phyloP scores from a whole-genome alignment of 345 rosid species.

The Viola odorata region DNA sequence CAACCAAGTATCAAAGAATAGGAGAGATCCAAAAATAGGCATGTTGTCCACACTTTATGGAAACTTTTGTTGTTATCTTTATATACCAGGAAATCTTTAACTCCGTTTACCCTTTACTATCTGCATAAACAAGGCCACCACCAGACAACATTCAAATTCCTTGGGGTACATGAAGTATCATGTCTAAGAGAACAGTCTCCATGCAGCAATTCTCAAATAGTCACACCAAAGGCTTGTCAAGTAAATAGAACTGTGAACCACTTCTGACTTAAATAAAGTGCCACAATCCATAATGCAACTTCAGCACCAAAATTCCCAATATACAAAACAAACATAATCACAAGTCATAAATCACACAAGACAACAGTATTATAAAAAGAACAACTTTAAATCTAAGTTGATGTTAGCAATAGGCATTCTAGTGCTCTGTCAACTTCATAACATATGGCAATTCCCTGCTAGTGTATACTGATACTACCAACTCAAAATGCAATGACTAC shows the following conservation, averaged over 20 bases:
- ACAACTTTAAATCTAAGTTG: too few species aligned
- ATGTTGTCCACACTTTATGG: constrained; percentile 46
- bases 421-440: neutral
- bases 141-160: constrained; percentile 33
- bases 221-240: too few species aligned
- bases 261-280: too few species aligned
- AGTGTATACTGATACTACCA: neutral
- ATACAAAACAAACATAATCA: too few species aligned
- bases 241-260: too few species aligned
- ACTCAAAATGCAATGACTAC: too few species aligned
- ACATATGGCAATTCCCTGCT: neutral
- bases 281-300: too few species aligned
- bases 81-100: constrained; percentile 45
- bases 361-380: too few species aligned
- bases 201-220: constrained; percentile 1
- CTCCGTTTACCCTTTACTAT: constrained; percentile 50
- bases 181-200: constrained; percentile 15
- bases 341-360: neutral
- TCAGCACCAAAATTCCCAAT: too few species aligned
- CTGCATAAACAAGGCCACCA: constrained; percentile 57
- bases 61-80: constrained; percentile 39
- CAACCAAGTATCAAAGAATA: constrained; percentile 26
- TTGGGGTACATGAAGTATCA: constrained; percentile 17
- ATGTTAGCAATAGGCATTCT: neutral
- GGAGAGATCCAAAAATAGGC: constrained; percentile 31